phyloP scores from a whole-genome alignment of 306 rosid species.

The Fragaria iinumae region DNA sequence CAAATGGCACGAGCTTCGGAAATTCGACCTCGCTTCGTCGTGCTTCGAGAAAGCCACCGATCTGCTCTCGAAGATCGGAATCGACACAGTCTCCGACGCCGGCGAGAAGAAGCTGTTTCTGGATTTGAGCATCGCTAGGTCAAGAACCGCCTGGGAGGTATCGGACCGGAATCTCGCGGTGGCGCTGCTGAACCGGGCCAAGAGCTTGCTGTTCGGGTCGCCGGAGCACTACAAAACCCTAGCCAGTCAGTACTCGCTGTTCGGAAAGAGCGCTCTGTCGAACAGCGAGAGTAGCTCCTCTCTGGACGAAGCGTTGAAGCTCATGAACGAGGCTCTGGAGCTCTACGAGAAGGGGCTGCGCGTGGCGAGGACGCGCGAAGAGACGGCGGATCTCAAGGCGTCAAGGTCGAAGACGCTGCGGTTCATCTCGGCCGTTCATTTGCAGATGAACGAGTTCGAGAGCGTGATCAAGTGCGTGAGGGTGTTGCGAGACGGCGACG shows the following conservation, averaged over 20 bases:
- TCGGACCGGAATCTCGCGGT: slow-evolving; percentile 63
- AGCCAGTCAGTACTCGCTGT: slow-evolving; percentile 55
- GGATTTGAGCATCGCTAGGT: slow-evolving; percentile 73
- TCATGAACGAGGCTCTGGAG: slow-evolving; percentile 87
- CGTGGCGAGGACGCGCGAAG: slow-evolving; percentile 50
- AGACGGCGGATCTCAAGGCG: slow-evolving; percentile 47
- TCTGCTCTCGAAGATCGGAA: slow-evolving; percentile 49
- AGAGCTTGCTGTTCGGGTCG: slow-evolving; percentile 55
- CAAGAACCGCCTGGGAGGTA: slow-evolving; percentile 81
- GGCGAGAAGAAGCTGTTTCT: slow-evolving; percentile 59
- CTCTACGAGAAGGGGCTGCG: slow-evolving; percentile 64
- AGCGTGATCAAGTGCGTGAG: slow-evolving; percentile 84
- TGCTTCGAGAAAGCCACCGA: slow-evolving; percentile 89
- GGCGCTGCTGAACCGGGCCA: slow-evolving; percentile 72
- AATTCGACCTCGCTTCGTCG: slow-evolving; percentile 75
- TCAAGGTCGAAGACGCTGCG: slow-evolving; percentile 66
- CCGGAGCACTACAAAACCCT: slow-evolving; percentile 55
- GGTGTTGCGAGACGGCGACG: slow-evolving; percentile 71
- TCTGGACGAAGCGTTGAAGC: slow-evolving; percentile 61
- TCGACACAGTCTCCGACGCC: slow-evolving; percentile 28
- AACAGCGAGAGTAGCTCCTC: slow-evolving; percentile 36
- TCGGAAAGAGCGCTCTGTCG: slow-evolving; percentile 59
- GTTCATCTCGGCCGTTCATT: slow-evolving; percentile 79
- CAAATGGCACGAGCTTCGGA: slow-evolving; percentile 64
- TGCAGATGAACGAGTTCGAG: slow-evolving; percentile 77